Evolutionary conservation across 306 rosid species (phyloP).

Genomic region (Lathyrus sativus): DNA sequence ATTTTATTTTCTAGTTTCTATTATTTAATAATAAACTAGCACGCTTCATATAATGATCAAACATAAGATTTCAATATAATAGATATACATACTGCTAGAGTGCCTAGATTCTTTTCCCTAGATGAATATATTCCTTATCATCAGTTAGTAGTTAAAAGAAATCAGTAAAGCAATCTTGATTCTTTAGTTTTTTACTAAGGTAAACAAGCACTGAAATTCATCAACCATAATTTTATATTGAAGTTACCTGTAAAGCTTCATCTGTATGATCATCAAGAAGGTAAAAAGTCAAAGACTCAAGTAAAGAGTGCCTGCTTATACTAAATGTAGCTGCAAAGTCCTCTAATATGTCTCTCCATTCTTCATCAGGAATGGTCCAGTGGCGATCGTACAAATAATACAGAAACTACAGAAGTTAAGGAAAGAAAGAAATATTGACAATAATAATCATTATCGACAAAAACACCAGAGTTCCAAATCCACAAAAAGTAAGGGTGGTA

Average conservation of each 20-base stretch:
- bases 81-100: not conserved
- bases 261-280: constrained; percentile 86
- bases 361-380: constrained; percentile 83
- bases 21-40: not conserved
- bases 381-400: constrained; percentile 92
- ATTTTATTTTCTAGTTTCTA: constrained; percentile 1
- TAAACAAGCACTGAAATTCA: constrained; percentile 31
- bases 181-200: constrained; percentile 1
- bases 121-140: constrained; percentile 16
- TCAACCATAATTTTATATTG: constrained; percentile 25
- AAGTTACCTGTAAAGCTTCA: constrained; percentile 80
- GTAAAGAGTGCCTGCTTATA: constrained; percentile 70
- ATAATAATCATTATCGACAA: constrained; percentile 29
- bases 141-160: constrained; percentile 9
- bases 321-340: constrained; percentile 85
- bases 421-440: constrained; percentile 35
- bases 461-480: constrained; percentile 23
- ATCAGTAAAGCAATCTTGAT: constrained; percentile 16
- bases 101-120: constrained; percentile 16
- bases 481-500: constrained; percentile 6
- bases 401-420: constrained; percentile 76
- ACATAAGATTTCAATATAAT: constrained; percentile 12
- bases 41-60: constrained; percentile 16
- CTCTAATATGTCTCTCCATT: constrained; percentile 77
- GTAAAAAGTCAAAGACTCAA: constrained; percentile 79